These are phyloP conservation scores for Flaveria sonorensis DNA, from an alignment of 129 eudicot genomes.

Conservation along the genomic window DNA sequence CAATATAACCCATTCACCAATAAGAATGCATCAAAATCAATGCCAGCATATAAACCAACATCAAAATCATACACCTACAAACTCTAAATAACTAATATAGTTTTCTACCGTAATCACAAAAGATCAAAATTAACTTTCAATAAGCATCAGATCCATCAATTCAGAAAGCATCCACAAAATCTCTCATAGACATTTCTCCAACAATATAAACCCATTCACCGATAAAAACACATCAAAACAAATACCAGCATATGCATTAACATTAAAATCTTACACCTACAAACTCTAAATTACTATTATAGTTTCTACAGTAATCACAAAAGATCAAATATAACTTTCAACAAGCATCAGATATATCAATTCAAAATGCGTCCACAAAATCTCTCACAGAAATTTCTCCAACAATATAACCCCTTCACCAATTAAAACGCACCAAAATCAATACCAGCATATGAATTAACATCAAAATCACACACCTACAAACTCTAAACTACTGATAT, in stretches of 20 bases:
- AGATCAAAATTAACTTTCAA: background rate
- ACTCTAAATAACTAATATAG: background rate
- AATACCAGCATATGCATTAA: conserved; percentile 18
- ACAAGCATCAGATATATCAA: background rate
- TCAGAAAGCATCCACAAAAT: conserved; percentile 20
- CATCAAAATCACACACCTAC: conserved; percentile 5
- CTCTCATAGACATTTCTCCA: too few species aligned
- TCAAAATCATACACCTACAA: background rate
- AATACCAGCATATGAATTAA: background rate
- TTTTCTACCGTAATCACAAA: too few species aligned
- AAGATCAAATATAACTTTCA: too few species aligned
- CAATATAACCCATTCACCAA: conserved; percentile 25
- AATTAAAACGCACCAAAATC: background rate
- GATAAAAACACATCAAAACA: background rate
- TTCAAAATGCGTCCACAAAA: conserved; percentile 13
- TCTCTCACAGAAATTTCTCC: conserved; percentile 9
- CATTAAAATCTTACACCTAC: conserved; percentile 6
- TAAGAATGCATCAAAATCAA: conserved; percentile 1
- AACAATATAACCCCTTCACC: conserved; percentile 27
- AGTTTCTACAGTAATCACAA: too few species aligned
- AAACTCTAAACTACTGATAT: background rate
- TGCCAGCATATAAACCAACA: conserved; percentile 10
- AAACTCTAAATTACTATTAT: background rate
- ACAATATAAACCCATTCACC: conserved; percentile 35
- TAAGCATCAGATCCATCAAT: background rate